Base-by-base conservation (phyloP, 371 early-diverging fungal species). In the Fennellomyces sp. region DNA sequence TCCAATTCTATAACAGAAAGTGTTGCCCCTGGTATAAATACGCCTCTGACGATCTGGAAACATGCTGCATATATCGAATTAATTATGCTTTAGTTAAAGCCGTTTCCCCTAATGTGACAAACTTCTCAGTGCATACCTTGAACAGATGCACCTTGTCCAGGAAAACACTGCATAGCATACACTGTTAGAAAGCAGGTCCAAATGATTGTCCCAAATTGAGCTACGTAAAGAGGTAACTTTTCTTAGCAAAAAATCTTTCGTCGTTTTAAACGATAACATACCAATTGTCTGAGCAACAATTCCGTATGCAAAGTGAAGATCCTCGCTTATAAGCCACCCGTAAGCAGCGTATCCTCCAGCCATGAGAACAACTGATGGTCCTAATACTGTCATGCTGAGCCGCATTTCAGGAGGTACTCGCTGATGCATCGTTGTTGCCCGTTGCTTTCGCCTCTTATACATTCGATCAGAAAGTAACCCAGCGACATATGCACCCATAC, bases 271-370 rank as follows among this genome's bases (percentile, higher is more conserved):
- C n/a, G n/a, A n/a, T 11, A n/a, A 29, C 72, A 68, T 73, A 73
- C 80, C 29, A 19, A 73, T 53, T 30, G 72, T 66, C 45, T 67
- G 72, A 33, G 61, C 60, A 10, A 72, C 69, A 28, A 79, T 65
- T 7, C 74, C 72, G 48, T 63, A 67, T 8, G 70, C 74, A 57
- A 63, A 77, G 58, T 77, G 78, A 2, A 72, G 65, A 30, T 80
- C 60, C 31, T 65, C 55, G 39, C 72, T 49, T 6, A 75, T 17
- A 38, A 68, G 68, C 81, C 81, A 80, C 0, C 81, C 81, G 60
- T 67, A 80, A 2, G 66, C 72, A 26, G 60, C 38, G n/a, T 66
- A 72, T 11, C 61, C 49, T 15, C 42, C 3, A 1, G 64, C 11
- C 11, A 66, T 56, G 1, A 73, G 13, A 17, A 58, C 21, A 26